phyloP scores from a whole-genome alignment of 306 rosid genomes.

The Cyamopsis tetragonoloba region DNA sequence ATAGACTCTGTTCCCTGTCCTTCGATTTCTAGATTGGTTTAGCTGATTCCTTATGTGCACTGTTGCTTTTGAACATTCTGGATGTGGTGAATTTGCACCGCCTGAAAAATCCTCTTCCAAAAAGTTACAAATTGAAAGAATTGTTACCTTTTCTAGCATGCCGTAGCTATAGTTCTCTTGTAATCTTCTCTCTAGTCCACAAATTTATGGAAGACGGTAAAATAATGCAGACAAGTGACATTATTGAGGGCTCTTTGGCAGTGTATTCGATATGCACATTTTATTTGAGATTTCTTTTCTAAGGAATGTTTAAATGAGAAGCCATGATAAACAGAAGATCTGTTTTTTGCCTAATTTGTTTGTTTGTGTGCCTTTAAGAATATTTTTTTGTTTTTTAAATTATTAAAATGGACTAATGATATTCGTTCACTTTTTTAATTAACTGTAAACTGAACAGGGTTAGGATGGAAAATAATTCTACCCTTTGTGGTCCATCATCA shows the following conservation, averaged over 20 bases:
- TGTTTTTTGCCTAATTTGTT: background rate
- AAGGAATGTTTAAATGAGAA: background rate
- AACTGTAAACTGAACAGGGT: background rate
- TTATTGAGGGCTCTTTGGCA: background rate
- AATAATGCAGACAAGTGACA: background rate
- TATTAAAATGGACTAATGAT: background rate
- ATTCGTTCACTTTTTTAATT: background rate
- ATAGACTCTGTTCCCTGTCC: background rate
- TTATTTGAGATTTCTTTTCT: background rate
- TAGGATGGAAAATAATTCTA: background rate
- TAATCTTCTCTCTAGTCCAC: no score
- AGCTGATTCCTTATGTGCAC: background rate
- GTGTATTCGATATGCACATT: no score
- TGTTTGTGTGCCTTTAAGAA: background rate
- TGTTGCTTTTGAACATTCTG: background rate
- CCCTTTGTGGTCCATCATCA: background rate
- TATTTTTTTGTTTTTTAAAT: background rate
- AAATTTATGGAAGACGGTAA: no score
- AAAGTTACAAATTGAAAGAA: constrained; percentile 24
- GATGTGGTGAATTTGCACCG: background rate
- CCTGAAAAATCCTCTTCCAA: background rate
- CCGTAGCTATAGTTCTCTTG: constrained; percentile 37
- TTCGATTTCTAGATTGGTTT: background rate
- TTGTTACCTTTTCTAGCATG: constrained; percentile 59
- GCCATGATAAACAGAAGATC: background rate